Evolutionary conservation across 495 filamentous ascomycete species (phyloP).

Genomic region (Penicillium manginii): DNA sequence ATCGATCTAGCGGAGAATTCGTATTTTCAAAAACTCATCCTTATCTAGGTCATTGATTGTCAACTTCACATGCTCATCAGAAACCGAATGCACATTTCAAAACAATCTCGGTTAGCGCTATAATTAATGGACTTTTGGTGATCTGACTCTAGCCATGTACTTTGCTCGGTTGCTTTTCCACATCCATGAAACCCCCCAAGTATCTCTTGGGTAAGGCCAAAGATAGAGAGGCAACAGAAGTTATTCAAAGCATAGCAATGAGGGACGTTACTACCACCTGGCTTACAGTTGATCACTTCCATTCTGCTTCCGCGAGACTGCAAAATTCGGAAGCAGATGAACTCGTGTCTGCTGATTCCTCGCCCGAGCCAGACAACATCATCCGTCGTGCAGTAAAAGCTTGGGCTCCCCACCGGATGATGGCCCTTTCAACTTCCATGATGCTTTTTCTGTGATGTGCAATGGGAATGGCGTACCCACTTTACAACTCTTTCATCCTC

Average conservation of each 20-base stretch:
- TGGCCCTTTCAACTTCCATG: not conserved
- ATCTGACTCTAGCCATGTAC: conserved; percentile 31
- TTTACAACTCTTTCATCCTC: conserved; percentile 18
- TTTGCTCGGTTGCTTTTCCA: conserved; percentile 38
- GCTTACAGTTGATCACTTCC: conserved; percentile 28
- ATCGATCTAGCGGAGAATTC: not conserved
- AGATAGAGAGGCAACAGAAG: conserved; percentile 27
- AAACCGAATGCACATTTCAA: conserved; percentile 17
- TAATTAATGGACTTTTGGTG: conserved; percentile 31
- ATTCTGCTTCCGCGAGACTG: conserved; percentile 13
- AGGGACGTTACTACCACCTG: conserved; percentile 29
- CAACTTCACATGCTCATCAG: conserved; percentile 8
- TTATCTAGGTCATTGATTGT: conserved; percentile 1
- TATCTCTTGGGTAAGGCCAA: conserved; percentile 25
- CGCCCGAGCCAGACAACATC: conserved; percentile 12
- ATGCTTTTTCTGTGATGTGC: conserved; percentile 1
- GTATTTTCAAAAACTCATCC: no score
- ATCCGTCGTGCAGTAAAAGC: not conserved
- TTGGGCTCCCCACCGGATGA: not conserved
- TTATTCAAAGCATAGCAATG: conserved; percentile 28
- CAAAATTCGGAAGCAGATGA: conserved; percentile 10
- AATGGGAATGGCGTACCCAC: conserved; percentile 1
- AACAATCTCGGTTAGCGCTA: conserved; percentile 37
- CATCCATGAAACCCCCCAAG: conserved; percentile 27
- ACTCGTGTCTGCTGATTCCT: conserved; percentile 9